Conservation (phyloP, 2,329 filamentous ascomycete species). For the Penicillium crustosum region DNA sequence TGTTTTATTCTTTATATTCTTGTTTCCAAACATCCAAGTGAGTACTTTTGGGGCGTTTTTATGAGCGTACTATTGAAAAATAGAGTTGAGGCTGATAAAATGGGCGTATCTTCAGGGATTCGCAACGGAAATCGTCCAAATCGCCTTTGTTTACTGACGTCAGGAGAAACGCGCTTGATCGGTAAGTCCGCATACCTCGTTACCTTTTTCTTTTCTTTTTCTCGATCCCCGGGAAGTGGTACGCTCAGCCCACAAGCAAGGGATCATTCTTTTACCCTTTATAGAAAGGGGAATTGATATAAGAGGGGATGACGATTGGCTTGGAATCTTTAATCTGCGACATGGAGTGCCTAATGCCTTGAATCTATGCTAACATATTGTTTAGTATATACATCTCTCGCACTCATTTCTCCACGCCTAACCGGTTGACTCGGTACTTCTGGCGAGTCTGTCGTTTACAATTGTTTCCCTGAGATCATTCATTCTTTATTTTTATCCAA, state of each 20-base stretch:
- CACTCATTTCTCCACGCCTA: slow-evolving; percentile 5
- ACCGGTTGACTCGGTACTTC: slow-evolving; percentile 24
- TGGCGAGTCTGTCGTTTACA: slow-evolving; percentile 17
- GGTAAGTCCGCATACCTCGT: slow-evolving; percentile 22
- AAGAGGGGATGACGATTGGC: slow-evolving; percentile 13
- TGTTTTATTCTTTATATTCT: not conserved
- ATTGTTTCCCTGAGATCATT: slow-evolving; percentile 4
- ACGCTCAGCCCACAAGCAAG: slow-evolving; percentile 18
- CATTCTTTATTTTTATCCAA: slow-evolving; percentile 13
- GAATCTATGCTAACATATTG: slow-evolving; percentile 6
- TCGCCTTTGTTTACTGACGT: slow-evolving; percentile 23
- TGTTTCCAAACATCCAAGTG: not conserved
- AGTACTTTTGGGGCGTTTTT: not conserved
- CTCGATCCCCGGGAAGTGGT: slow-evolving; percentile 8
- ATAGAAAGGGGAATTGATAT: slow-evolving; percentile 17
- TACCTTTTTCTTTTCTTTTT: slow-evolving; percentile 4
- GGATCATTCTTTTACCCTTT: slow-evolving; percentile 17
- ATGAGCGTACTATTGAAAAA: not conserved
- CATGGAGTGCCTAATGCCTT: slow-evolving; percentile 4
- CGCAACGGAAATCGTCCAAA: not conserved
- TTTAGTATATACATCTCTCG: slow-evolving; percentile 6
- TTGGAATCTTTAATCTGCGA: slow-evolving; percentile 12
- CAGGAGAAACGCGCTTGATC: slow-evolving; percentile 19
- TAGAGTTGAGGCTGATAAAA: slow-evolving; percentile 8
- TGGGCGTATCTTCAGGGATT: slow-evolving; percentile 1